These are phyloP conservation scores for Voacanga thouarsii DNA, from an alignment of 257 asterid genomes.

Conservation along the genomic window DNA sequence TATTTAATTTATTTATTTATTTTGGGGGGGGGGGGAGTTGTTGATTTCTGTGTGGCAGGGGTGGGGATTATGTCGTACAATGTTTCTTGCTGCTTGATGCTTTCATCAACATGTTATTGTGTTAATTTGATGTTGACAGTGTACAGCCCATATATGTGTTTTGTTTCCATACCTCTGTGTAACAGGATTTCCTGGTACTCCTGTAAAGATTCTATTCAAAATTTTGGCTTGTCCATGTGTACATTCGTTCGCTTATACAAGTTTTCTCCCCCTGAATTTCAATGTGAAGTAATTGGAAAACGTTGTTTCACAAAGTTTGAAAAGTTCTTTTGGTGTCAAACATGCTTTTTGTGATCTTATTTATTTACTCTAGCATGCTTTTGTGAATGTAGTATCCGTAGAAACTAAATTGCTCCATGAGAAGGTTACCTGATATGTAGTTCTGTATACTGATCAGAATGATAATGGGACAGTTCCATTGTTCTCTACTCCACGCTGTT, in stretches of 20 bases:
- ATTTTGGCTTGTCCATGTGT: background rate
- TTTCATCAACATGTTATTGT: background rate
- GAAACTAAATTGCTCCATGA: background rate
- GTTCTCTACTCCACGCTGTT: constrained; percentile 78
- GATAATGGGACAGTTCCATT: constrained; percentile 70
- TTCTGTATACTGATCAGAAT: constrained; percentile 51
- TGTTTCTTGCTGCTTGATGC: no score
- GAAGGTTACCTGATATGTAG: constrained; percentile 31
- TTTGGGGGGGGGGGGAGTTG: background rate
- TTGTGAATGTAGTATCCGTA: background rate
- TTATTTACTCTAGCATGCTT: background rate
- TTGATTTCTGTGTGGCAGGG: background rate
- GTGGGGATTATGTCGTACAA: background rate
- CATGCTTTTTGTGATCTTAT: constrained; percentile 1
- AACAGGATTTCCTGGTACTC: background rate
- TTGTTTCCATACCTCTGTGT: background rate
- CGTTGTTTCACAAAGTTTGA: background rate
- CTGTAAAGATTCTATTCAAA: background rate
- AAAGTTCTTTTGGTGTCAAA: background rate
- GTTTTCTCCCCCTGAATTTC: background rate
- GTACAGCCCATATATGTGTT: background rate
- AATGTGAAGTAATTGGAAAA: background rate
- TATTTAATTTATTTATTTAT: no score
- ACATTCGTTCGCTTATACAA: background rate
- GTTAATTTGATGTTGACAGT: background rate